A percentile compares a stretch with the other conserved stretches of the same genome.
phyloP scores from a whole-genome alignment of 73 alveolate genomes.

The Loxodes magnus region DNA sequence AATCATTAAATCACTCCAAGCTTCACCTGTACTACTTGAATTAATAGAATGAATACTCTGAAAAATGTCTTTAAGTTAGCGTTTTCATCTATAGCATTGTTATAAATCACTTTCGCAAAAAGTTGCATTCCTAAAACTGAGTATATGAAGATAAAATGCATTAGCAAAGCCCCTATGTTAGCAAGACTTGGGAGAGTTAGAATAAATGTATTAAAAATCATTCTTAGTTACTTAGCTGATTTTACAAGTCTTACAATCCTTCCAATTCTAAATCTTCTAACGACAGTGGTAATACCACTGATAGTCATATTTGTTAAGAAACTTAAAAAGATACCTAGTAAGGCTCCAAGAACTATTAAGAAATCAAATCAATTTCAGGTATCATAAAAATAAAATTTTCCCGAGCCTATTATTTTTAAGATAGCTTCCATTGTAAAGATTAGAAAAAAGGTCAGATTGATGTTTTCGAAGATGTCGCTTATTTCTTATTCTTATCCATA shows the following conservation, averaged over 20 bases:
- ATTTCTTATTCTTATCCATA: background rate
- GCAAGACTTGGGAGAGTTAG: constrained; percentile 78
- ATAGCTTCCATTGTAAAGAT: constrained; percentile 69
- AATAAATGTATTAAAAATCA: constrained; percentile 52
- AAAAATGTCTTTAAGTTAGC: too few species aligned
- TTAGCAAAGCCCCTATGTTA: constrained; percentile 69
- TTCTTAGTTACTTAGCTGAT: constrained; percentile 61
- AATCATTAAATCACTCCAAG: too few species aligned
- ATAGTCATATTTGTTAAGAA: constrained; percentile 40
- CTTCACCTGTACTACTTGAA: too few species aligned
- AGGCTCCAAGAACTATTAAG: constrained; percentile 79
- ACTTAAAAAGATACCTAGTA: constrained; percentile 68
- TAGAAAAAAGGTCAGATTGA: constrained; percentile 64
- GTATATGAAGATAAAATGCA: constrained; percentile 67
- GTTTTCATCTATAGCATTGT: too few species aligned
- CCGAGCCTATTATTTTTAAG: constrained; percentile 73
- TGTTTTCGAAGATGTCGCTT: constrained; percentile 15
- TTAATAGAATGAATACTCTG: too few species aligned
- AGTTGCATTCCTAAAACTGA: constrained; percentile 80
- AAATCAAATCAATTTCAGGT: constrained; percentile 89
- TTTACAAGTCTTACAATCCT: constrained; percentile 75
- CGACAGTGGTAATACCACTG: constrained; percentile 72
- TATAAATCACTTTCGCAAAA: too few species aligned
- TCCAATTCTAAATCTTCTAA: constrained; percentile 81
- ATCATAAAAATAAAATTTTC: constrained; percentile 61